These are phyloP conservation scores for Fraxinus excelsior DNA, from an alignment of 257 asterid species.

Conservation along the genomic window DNA sequence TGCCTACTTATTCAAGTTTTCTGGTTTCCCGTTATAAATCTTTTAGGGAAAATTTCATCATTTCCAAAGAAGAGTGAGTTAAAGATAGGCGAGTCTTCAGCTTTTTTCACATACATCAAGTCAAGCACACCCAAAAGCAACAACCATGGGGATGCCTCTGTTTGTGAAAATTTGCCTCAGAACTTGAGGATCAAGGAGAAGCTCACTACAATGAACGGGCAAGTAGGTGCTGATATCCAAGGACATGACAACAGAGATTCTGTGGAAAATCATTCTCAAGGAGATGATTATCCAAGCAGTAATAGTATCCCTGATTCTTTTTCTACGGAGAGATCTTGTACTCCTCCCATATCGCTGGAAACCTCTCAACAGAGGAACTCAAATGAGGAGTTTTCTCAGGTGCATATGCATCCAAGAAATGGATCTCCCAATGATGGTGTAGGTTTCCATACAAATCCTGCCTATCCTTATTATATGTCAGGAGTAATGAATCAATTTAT, in stretches of 20 bases:
- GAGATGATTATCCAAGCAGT: conserved; percentile 50
- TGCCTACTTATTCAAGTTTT: background rate
- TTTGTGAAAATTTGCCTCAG: conserved; percentile 36
- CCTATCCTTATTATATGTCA: conserved; percentile 67
- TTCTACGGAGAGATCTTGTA: conserved; percentile 49
- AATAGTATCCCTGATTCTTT: conserved; percentile 47
- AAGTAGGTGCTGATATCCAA: conserved; percentile 35
- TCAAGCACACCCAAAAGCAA: conserved; percentile 52
- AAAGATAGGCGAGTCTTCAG: conserved; percentile 90
- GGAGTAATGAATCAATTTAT: conserved; percentile 68
- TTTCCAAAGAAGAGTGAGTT: conserved; percentile 68
- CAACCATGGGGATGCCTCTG: conserved; percentile 35
- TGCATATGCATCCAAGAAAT: conserved; percentile 42
- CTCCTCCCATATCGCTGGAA: conserved; percentile 60
- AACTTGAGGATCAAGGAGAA: conserved; percentile 35
- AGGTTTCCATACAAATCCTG: conserved; percentile 45
- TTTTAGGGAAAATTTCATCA: conserved; percentile 56
- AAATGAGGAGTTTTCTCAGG: conserved; percentile 46
- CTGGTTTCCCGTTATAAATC: conserved; percentile 5
- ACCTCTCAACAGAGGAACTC: conserved; percentile 53
- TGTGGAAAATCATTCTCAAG: conserved; percentile 36
- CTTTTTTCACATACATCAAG: conserved; percentile 91
- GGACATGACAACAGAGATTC: conserved; percentile 34
- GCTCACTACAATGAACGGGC: conserved; percentile 25
- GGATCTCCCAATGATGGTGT: conserved; percentile 44